Percentiles rank a stretch among this genome's conserved stretches.
Conservation (phyloP, 2,329 filamentous ascomycete species). For the Penicillium sp. region DNA sequence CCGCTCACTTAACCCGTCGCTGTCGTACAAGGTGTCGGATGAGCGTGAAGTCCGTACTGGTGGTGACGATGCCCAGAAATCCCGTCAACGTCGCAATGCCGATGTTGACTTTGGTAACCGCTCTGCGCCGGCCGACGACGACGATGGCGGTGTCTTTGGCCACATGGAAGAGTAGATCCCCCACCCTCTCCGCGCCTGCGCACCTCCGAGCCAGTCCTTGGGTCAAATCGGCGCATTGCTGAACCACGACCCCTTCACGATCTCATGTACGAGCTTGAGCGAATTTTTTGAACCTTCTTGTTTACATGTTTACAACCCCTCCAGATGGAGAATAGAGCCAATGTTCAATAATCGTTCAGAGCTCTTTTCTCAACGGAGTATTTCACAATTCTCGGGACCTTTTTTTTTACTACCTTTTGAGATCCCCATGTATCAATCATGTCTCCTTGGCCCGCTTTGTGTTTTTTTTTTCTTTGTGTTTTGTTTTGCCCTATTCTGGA, state of each 20-base stretch:
- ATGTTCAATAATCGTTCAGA: neutral
- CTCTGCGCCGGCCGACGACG: constrained; percentile 71
- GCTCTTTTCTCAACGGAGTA: constrained; percentile 19
- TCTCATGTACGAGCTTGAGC: constrained; percentile 41
- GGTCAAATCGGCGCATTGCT: constrained; percentile 13
- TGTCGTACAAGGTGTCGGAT: constrained; percentile 51
- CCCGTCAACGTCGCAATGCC: constrained; percentile 37
- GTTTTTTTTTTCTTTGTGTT: constrained; percentile 8
- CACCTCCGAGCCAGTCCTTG: constrained; percentile 4
- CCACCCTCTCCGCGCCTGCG: neutral
- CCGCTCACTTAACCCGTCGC: constrained; percentile 45
- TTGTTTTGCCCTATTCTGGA: constrained; percentile 15
- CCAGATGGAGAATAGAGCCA: constrained; percentile 8
- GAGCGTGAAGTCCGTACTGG: constrained; percentile 68
- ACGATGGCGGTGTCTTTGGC: constrained; percentile 94
- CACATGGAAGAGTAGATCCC: constrained; percentile 80
- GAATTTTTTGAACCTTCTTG: constrained; percentile 34
- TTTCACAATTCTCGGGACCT: constrained; percentile 21
- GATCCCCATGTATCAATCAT: constrained; percentile 29
- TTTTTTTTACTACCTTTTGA: constrained; percentile 8
- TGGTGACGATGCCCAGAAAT: constrained; percentile 51
- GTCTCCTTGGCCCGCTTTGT: constrained; percentile 23
- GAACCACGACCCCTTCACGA: constrained; percentile 32
- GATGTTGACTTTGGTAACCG: constrained; percentile 39
- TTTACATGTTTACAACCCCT: constrained; percentile 24